Conservation (phyloP, 148 eudicot genomes). For the Chenopodium formosanum region DNA sequence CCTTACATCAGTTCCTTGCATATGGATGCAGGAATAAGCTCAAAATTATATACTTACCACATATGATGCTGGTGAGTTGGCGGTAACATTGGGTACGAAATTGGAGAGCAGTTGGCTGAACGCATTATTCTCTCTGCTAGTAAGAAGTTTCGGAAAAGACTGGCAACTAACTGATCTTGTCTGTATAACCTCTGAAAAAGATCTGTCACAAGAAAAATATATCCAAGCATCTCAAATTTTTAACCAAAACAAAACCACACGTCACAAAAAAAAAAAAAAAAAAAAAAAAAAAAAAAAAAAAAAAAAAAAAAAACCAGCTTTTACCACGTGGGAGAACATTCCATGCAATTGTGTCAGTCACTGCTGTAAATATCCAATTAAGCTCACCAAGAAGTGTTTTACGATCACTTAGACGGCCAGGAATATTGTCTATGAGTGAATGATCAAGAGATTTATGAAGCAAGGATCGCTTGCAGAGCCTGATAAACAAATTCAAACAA, state of each 20-base stretch:
- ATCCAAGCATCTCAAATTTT: not conserved
- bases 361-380: conserved; percentile 96
- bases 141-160: conserved; percentile 88
- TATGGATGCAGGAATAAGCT: not conserved
- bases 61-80: conserved; percentile 98
- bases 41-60: conserved; percentile 51
- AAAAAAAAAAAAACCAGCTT: not conserved
- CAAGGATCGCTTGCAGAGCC: conserved; percentile 92
- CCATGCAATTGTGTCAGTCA: conserved; percentile 99
- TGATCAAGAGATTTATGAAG: conserved; percentile 69
- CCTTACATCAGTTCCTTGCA: too few species aligned
- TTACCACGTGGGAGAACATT: conserved; percentile 96
- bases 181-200: conserved; percentile 90
- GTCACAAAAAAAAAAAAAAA: too few species aligned
- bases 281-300: not conserved
- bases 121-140: conserved; percentile 99
- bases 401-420: conserved; percentile 93
- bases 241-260: not conserved
- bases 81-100: conserved; percentile 87
- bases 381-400: conserved; percentile 97
- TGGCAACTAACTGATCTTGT: conserved; percentile 96
- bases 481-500: conserved; percentile 25
- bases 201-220: conserved; percentile 41
- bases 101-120: conserved; percentile 92
- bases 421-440: conserved; percentile 84